Conservation (phyloP, 306 rosid species). For the Senna tora region DNA sequence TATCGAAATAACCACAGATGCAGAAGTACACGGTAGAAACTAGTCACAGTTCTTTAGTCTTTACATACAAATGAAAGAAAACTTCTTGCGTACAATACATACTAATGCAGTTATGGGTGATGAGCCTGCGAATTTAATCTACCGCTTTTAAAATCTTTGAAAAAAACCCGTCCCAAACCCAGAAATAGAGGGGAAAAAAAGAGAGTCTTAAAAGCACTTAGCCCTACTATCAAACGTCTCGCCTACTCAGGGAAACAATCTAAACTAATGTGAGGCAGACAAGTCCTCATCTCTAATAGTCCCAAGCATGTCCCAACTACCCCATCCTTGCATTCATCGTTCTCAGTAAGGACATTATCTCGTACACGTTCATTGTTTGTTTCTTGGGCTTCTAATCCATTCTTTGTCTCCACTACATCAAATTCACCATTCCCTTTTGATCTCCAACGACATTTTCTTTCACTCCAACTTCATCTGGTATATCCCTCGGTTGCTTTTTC, state of each 20-base stretch:
- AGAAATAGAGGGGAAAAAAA: not conserved
- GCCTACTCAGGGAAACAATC: constrained; percentile 22
- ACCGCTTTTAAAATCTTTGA: constrained; percentile 30
- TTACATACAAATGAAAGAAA: constrained; percentile 30
- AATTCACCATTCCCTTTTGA: constrained; percentile 32
- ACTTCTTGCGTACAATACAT: constrained; percentile 14
- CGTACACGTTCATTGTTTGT: constrained; percentile 29
- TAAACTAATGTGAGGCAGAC: constrained; percentile 34
- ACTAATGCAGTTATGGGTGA: constrained; percentile 3
- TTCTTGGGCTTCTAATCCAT: constrained; percentile 35
- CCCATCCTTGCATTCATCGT: constrained; percentile 43
- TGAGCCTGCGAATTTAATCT: constrained; percentile 44
- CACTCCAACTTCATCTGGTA: constrained; percentile 26
- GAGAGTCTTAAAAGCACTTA: not conserved
- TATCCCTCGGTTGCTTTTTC: constrained; percentile 29
- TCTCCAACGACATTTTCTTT: constrained; percentile 36
- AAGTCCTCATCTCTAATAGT: constrained; percentile 36
- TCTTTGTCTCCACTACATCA: constrained; percentile 31
- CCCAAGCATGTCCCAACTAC: constrained; percentile 41
- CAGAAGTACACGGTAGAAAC: constrained; percentile 40
- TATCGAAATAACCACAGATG: constrained; percentile 30
- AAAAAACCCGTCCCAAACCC: constrained; percentile 25
- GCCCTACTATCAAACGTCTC: constrained; percentile 19
- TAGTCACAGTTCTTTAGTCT: constrained; percentile 44
- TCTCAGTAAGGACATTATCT: constrained; percentile 34